These are phyloP conservation scores for Basipetospora sp. DNA, from an alignment of 2,329 filamentous ascomycete genomes.

Conservation along the genomic window DNA sequence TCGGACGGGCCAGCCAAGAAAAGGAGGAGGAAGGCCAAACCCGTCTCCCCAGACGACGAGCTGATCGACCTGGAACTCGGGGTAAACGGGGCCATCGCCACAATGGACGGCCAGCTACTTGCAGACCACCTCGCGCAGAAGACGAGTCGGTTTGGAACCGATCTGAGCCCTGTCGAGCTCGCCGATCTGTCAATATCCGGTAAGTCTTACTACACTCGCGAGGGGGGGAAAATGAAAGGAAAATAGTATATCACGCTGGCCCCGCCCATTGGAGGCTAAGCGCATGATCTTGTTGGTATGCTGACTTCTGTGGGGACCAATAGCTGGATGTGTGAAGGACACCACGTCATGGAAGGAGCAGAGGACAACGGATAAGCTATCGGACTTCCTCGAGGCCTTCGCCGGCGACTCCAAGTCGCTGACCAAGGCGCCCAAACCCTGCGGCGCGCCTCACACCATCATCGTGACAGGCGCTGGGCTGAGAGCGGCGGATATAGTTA, in stretches of 20 bases:
- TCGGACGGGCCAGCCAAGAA: constrained; percentile 20
- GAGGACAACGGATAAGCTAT: constrained; percentile 34
- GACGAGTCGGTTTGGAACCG: constrained; percentile 60
- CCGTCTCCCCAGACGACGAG: constrained; percentile 35
- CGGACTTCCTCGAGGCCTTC: constrained; percentile 56
- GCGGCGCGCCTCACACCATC: constrained; percentile 69
- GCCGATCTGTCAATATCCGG: constrained; percentile 69
- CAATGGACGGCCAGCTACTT: constrained; percentile 69
- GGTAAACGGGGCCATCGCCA: constrained; percentile 64
- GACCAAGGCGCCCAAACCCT: constrained; percentile 49
- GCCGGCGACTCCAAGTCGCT: constrained; percentile 44
- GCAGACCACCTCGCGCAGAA: constrained; percentile 76
- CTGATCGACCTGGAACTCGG: constrained; percentile 53
- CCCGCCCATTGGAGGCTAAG: too few relatives aligned
- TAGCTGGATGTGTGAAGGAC: constrained; percentile 63
- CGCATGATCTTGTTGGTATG: too few relatives aligned
- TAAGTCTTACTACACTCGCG: too few relatives aligned
- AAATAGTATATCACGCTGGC: too few relatives aligned
- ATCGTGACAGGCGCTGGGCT: constrained; percentile 75
- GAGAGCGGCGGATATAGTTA: constrained; percentile 69
- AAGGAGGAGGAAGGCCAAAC: constrained; percentile 39
- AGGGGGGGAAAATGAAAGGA: too few relatives aligned
- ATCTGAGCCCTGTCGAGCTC: constrained; percentile 71
- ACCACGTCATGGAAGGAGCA: constrained; percentile 58
- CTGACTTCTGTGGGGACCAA: not conserved